phyloP scores from a whole-genome alignment of 1,284 basidiomycete genomes.

The Anthracocystis walkeri region DNA sequence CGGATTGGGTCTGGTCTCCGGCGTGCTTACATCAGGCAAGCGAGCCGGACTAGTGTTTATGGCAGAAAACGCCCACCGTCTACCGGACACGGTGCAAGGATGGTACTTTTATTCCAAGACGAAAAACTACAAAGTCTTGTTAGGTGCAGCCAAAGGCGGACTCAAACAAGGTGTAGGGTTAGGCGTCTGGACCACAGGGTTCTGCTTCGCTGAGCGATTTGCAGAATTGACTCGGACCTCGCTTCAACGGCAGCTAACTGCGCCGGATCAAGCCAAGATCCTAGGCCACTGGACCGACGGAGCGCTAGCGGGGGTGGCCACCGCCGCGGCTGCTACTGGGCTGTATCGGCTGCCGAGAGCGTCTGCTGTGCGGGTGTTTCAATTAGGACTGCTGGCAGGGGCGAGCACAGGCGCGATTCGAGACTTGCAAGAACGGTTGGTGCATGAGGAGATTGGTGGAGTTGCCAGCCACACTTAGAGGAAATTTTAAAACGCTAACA shows the following conservation, averaged over 20 bases:
- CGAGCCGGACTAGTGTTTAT: conserved; percentile 62
- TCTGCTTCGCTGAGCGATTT: conserved; percentile 53
- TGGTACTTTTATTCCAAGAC: conserved; percentile 70
- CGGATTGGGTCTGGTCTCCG: conserved; percentile 59
- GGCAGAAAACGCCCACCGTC: conserved; percentile 68
- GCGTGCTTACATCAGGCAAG: conserved; percentile 51
- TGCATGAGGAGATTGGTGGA: conserved; percentile 41
- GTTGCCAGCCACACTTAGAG: conserved; percentile 41
- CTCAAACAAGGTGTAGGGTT: conserved; percentile 50
- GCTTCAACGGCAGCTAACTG: conserved; percentile 15
- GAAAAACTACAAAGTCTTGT: conserved; percentile 66
- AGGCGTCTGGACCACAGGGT: conserved; percentile 57
- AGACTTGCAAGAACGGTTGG: conserved; percentile 39
- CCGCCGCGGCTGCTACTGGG: conserved; percentile 36
- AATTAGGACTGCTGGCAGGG: conserved; percentile 43
- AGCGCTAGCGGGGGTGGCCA: conserved; percentile 48
- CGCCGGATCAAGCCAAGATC: conserved; percentile 14
- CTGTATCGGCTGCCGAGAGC: conserved; percentile 44
- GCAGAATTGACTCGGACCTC: conserved; percentile 21
- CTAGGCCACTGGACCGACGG: conserved; percentile 64
- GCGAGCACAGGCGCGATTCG: conserved; percentile 41
- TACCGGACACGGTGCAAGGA: conserved; percentile 67
- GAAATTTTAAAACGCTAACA: no score
- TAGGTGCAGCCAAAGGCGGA: conserved; percentile 59
- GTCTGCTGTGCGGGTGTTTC: conserved; percentile 31